Evolutionary conservation across 2,329 filamentous ascomycete genomes (phyloP).

Genomic region (Neospermospora avenae): DNA sequence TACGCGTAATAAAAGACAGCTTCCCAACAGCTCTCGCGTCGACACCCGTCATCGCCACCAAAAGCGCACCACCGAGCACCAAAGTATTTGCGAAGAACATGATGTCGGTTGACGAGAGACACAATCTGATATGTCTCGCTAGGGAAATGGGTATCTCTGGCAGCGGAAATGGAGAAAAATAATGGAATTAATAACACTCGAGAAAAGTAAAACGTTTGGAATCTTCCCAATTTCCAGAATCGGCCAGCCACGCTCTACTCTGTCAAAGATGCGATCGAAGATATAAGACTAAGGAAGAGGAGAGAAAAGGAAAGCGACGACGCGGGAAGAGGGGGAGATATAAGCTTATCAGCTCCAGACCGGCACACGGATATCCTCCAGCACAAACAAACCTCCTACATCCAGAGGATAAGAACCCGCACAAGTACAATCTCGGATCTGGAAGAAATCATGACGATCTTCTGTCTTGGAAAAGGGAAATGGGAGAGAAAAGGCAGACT

Average conservation of each 20-base stretch:
- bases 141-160: background rate
- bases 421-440: too few relatives aligned
- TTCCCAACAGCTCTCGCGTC: slow-evolving; percentile 17
- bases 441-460: background rate
- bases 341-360: background rate
- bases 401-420: too few relatives aligned
- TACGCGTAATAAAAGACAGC: slow-evolving; percentile 9
- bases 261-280: background rate
- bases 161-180: background rate
- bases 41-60: slow-evolving; percentile 10
- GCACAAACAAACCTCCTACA: too few relatives aligned
- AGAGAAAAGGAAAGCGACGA: background rate
- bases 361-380: background rate
- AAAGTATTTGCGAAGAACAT: slow-evolving; percentile 21
- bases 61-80: slow-evolving; percentile 14
- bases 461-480: background rate
- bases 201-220: background rate
- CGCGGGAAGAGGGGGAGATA: background rate
- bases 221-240: slow-evolving; percentile 3
- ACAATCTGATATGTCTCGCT: background rate
- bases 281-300: background rate
- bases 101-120: background rate
- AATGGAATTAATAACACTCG: background rate
- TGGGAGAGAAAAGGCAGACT: background rate
- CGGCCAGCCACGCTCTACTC: background rate